Conservation (phyloP, 352 stramenopile species). For the Pythium angustatum region DNA sequence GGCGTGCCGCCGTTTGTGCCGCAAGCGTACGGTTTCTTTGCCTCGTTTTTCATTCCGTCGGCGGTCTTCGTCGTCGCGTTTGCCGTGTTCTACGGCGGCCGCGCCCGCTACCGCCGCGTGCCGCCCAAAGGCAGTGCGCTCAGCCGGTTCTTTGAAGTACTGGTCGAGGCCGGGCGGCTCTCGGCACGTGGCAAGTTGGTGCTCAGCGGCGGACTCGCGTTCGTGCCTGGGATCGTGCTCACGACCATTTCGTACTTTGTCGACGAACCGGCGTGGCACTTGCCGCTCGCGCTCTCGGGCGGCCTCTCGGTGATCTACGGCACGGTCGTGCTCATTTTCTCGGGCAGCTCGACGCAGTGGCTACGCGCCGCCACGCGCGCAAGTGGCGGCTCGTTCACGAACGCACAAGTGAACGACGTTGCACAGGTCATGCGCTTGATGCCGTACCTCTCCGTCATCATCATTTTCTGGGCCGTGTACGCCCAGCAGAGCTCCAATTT, state of each 20-base stretch:
- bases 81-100: constrained; percentile 76
- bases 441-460: constrained; percentile 78
- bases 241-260: constrained; percentile 87
- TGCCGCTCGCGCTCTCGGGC: constrained; percentile 59
- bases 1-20: constrained; percentile 82
- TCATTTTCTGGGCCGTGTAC: constrained; percentile 87
- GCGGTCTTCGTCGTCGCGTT: constrained; percentile 78
- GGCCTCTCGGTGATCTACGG: constrained; percentile 65
- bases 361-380: constrained; percentile 44
- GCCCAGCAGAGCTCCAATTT: constrained; percentile 84
- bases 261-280: constrained; percentile 53
- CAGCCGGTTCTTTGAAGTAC: constrained; percentile 66
- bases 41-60: constrained; percentile 86
- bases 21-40: constrained; percentile 87
- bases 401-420: constrained; percentile 68
- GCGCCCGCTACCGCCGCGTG: constrained; percentile 62
- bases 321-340: constrained; percentile 71
- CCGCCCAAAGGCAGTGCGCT: constrained; percentile 80
- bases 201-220: constrained; percentile 71
- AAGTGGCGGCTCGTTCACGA: constrained; percentile 59
- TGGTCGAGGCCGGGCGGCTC: constrained; percentile 59
- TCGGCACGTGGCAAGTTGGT: constrained; percentile 68
- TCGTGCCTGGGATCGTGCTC: constrained; percentile 75
- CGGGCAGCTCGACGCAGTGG: constrained; percentile 65
- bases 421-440: constrained; percentile 74